phyloP scores from a whole-genome alignment of 441 rosid genomes.

The Populus trichocarpa region DNA sequence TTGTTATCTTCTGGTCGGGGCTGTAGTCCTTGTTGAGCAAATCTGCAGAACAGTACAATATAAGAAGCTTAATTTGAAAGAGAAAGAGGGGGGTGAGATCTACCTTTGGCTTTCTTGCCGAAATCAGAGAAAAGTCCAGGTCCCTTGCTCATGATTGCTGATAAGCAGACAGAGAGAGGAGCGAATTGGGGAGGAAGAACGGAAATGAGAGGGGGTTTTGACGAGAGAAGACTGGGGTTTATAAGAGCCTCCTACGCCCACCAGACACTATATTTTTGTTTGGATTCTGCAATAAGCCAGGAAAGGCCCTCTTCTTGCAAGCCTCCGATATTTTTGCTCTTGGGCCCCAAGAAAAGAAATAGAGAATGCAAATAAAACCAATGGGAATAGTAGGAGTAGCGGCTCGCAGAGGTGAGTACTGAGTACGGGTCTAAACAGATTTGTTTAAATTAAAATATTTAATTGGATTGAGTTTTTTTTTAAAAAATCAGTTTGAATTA shows the following conservation, averaged over 20 bases:
- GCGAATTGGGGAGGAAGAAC: too few species aligned
- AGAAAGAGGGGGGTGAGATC: not conserved
- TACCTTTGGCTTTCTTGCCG: slow-evolving; percentile 38
- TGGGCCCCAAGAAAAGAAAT: not conserved
- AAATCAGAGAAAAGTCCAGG: slow-evolving; percentile 40
- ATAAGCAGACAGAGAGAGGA: not conserved
- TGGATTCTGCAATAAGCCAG: not conserved
- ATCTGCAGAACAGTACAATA: slow-evolving; percentile 20
- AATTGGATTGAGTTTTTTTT: too few species aligned
- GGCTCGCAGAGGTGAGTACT: too few species aligned
- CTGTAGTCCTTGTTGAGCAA: slow-evolving; percentile 36
- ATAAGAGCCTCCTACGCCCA: not conserved
- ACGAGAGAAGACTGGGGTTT: not conserved
- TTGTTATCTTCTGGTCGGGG: slow-evolving; percentile 29
- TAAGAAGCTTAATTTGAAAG: not conserved
- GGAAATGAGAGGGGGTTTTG: not conserved
- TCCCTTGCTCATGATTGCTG: slow-evolving; percentile 20
- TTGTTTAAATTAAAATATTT: too few species aligned
- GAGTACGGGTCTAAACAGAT: too few species aligned
- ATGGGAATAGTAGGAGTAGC: too few species aligned
- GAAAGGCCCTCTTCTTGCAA: not conserved
- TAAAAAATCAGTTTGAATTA: too few species aligned
- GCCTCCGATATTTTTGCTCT: not conserved
- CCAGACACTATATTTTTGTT: not conserved
- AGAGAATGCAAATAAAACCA: not conserved